Conservation (phyloP, 345 rosid genomes). For the Hibiscus tridactylites region DNA sequence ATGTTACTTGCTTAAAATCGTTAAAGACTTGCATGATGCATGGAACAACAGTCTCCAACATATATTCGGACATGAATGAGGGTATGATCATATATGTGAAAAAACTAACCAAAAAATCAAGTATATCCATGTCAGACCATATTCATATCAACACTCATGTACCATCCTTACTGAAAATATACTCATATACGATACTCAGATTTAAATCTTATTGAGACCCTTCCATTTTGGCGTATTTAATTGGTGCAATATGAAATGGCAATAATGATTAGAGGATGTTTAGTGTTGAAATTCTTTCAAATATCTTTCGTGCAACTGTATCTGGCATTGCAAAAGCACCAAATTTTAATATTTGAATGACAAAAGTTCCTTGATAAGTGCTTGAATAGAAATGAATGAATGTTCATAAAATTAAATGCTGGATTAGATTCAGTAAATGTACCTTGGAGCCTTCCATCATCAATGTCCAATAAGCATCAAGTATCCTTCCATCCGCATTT, state of each 20-base stretch:
- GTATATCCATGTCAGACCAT: too few species aligned
- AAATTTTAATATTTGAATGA: background rate
- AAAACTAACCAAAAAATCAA: too few species aligned
- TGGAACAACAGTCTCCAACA: background rate
- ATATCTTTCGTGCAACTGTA: background rate
- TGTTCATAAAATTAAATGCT: background rate
- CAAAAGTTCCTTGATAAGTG: background rate
- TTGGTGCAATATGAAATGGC: background rate
- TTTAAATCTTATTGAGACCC: background rate
- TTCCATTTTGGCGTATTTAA: background rate
- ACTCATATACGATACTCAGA: background rate
- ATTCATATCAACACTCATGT: background rate
- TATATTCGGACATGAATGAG: background rate
- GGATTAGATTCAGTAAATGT: background rate
- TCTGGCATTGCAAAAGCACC: background rate
- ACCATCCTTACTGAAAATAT: background rate
- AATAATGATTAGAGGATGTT: background rate
- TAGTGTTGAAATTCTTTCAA: background rate
- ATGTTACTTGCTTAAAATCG: background rate
- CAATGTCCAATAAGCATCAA: constrained; percentile 79
- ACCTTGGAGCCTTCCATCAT: constrained; percentile 94
- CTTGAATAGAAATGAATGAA: background rate
- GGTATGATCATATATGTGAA: too few species aligned
- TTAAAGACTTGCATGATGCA: background rate
- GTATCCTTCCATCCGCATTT: constrained; percentile 85